phyloP scores from a whole-genome alignment of 441 rosid species.

The Euphorbia corollata region DNA sequence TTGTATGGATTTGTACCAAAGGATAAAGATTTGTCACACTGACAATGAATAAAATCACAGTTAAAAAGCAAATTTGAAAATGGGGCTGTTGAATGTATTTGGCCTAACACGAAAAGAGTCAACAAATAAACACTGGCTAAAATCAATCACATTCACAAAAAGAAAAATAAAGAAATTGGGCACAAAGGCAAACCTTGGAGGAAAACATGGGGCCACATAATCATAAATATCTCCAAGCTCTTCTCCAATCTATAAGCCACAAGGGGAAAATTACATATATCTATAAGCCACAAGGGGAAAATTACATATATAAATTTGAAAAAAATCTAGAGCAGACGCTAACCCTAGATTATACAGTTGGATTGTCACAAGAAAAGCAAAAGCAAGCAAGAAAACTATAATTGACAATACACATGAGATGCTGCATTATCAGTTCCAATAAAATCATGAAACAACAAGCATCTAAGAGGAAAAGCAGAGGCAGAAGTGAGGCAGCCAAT shows the following conservation, averaged over 20 bases:
- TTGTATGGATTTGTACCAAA: conserved; percentile 2
- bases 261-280: not conserved
- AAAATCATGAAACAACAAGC: conserved; percentile 2
- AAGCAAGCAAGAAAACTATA: conserved; percentile 7
- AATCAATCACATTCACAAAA: conserved; percentile 15
- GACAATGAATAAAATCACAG: not conserved
- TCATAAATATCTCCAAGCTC: conserved; percentile 99
- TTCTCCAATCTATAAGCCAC: conserved; percentile 67
- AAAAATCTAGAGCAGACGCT: conserved; percentile 9
- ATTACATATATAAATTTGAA: not conserved
- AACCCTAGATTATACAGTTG: conserved; percentile 3
- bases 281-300: conserved; percentile 31
- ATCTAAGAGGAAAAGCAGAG: not conserved
- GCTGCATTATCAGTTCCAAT: conserved; percentile 2
- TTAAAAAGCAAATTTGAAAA: not conserved
- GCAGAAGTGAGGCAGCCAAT: not conserved
- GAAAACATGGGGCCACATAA: conserved; percentile 98
- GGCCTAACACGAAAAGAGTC: not conserved
- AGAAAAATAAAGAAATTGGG: conserved; percentile 13
- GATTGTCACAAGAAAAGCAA: conserved; percentile 5
- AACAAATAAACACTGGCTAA: not conserved
- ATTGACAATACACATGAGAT: conserved; percentile 7
- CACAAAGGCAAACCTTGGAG: conserved; percentile 69
- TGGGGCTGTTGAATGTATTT: not conserved
- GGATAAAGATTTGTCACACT: not conserved